These are phyloP conservation scores for Pythium volutum DNA, from an alignment of 352 stramenopile genomes.

Conservation along the genomic window DNA sequence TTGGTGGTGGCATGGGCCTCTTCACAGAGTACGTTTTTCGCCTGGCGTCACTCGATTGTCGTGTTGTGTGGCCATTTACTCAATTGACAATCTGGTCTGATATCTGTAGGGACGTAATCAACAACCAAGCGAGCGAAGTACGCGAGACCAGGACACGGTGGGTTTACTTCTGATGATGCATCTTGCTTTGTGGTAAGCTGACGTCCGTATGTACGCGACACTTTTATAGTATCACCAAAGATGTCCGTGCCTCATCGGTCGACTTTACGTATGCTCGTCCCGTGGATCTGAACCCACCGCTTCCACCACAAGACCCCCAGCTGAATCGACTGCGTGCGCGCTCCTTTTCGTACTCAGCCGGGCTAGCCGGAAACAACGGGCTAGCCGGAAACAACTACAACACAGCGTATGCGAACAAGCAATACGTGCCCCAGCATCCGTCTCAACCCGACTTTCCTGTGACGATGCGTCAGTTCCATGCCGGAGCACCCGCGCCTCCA, in stretches of 20 bases:
- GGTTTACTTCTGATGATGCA: not conserved
- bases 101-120: conserved; percentile 5
- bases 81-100: not conserved
- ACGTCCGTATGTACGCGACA: not conserved
- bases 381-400: conserved; percentile 56
- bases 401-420: conserved; percentile 43
- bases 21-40: conserved; percentile 24
- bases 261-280: conserved; percentile 66
- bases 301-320: conserved; percentile 59
- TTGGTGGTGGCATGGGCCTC: conserved; percentile 22
- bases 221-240: conserved; percentile 44
- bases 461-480: conserved; percentile 57
- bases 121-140: conserved; percentile 21
- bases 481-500: conserved; percentile 33
- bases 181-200: not conserved
- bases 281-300: conserved; percentile 51
- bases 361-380: conserved; percentile 43
- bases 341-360: conserved; percentile 74
- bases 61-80: not conserved
- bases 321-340: conserved; percentile 65
- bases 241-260: conserved; percentile 68
- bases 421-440: conserved; percentile 37
- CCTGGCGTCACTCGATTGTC: not conserved
- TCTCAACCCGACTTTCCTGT: conserved; percentile 52
- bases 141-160: conserved; percentile 17